Evolutionary conservation across 2,329 filamentous ascomycete genomes (phyloP), one percentile per base, ranked within the genome.

Genomic region (Nemania diffusa): DNA sequence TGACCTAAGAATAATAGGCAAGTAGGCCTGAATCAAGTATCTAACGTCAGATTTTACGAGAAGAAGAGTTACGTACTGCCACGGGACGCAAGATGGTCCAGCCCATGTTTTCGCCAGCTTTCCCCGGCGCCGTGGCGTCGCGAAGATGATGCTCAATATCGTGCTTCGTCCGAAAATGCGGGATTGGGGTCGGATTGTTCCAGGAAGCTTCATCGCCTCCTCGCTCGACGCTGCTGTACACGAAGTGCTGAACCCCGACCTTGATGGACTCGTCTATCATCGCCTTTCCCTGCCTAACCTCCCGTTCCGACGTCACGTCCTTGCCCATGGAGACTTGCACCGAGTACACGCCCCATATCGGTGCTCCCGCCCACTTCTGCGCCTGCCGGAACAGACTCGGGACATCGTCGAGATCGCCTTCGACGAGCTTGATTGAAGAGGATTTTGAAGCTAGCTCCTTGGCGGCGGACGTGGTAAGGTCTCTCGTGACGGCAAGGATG

Each of bases 141-240:
- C 84, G 78, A 26, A 92, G 82, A 69, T 91, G 81, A 59, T 84
- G 78, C 78, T 92, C 90, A 72, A 91, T 88, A 11, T 83, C 76
- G 71, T 87, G 83, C 75, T 92, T 92, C 71, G 78, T 82, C 65
- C 82, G 82, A 75, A 92, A 92, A 76, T 92, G 88, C 0, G 87
- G 86, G 53, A 91, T 82, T 0, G 81, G 73, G 0, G 88, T 90
- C 0, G 83, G 79, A 67, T 83, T 84, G 4, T 83, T 81, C 72
- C 84, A 83, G 53, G 82, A 84, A 5, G 81, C 82, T 2, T 77
- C 77, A 24, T 79, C 78, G 52, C 88, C 88, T 50, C 88, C 87
- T 44, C 90, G 87, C 69, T 91, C 90, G 27, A 90, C 87, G 59
- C 84, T 87, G 32, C 83, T 85, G 78, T 90, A 91, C 51, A 92